Base-by-base conservation (phyloP, 73 alveolate species). In the Blepharisma japonicum region DNA sequence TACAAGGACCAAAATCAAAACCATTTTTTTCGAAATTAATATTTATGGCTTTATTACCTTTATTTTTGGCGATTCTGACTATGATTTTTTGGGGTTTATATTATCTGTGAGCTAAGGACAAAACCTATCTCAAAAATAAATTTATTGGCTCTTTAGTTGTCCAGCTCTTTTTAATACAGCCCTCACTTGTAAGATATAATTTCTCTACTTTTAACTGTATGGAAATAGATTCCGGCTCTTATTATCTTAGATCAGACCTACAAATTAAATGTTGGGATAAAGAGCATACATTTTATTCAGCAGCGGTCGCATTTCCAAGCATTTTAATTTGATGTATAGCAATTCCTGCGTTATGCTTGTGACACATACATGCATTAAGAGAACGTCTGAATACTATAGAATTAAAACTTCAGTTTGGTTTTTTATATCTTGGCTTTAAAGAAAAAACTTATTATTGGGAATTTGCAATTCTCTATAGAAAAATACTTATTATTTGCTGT, bases 11-110 rank as follows among this genome's bases (percentile, higher is more conserved):
- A 56, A 56, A 56, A 8, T 14, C 21, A 6, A 56, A 82, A 25
- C 81, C 83, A 5, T 14, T 82, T 48, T 82, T n/a, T 77, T 71
- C 71, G 9, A 82, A 82, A 49, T 32, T 72, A 21, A 72, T 77
- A 27, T 8, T 82, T 18, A 55, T 78, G 6, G 4, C 68, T 20
- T 6, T 82, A 7, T 42, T 82, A 4, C 89, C 89, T 55, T 18
- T 77, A 2, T n/a, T 55, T n/a, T 56, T 25, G 20, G 47, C 56
- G 6, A 6, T 47, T 20, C 20, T 77, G 51, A 32, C 70, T 45
- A 4, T 32, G 7, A 38, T 82, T 3, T 55, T 82, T 38, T 77
- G 81, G 85, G 42, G 6, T 48, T 8, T 77, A 6, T 38, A 7
- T 20, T 49, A 67, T 46, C 14, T 14, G 77, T 6, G n/a, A n/a